Conservation (phyloP, 257 asterid genomes). For the Prunella vulgaris region DNA sequence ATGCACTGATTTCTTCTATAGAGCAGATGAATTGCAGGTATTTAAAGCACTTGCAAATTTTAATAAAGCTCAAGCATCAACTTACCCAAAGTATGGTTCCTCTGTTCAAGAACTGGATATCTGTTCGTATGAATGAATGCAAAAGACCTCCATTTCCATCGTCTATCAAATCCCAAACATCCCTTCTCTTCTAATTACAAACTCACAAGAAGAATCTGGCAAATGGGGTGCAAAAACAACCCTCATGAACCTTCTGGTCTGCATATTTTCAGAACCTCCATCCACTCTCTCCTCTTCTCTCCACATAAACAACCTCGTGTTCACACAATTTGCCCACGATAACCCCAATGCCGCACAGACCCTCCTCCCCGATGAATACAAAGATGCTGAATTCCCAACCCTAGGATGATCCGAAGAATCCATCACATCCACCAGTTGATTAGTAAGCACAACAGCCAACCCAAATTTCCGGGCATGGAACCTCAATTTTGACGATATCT, state of each 20-base stretch:
- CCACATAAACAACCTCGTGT: slow-evolving; percentile 70
- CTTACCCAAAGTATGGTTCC: slow-evolving; percentile 23
- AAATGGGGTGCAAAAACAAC: slow-evolving; percentile 86
- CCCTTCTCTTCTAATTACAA: slow-evolving; percentile 62
- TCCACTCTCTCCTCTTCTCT: slow-evolving; percentile 50
- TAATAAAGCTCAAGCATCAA: slow-evolving; percentile 6
- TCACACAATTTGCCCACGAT: slow-evolving; percentile 95
- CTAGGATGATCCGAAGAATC: slow-evolving; percentile 42
- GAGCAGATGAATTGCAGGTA: slow-evolving; percentile 3
- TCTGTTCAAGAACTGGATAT: no score
- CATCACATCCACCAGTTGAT: slow-evolving; percentile 81
- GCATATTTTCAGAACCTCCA: slow-evolving; percentile 18
- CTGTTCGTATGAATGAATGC: not conserved
- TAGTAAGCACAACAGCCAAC: slow-evolving; percentile 73
- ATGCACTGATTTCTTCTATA: not conserved
- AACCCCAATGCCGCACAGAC: slow-evolving; percentile 76
- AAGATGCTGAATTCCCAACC: slow-evolving; percentile 49
- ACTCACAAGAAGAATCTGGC: slow-evolving; percentile 67
- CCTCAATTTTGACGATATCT: slow-evolving; percentile 65
- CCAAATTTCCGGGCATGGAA: slow-evolving; percentile 53
- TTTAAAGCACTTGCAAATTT: not conserved
- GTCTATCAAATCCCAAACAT: slow-evolving; percentile 42
- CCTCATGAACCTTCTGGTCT: slow-evolving; percentile 55
- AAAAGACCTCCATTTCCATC: not conserved
- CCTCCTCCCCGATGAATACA: slow-evolving; percentile 71